Percentiles rank a stretch among this genome's conserved stretches.
These are phyloP conservation scores for Globisporangium recalcitrans DNA, from an alignment of 352 stramenopile species.

Conservation along the genomic window DNA sequence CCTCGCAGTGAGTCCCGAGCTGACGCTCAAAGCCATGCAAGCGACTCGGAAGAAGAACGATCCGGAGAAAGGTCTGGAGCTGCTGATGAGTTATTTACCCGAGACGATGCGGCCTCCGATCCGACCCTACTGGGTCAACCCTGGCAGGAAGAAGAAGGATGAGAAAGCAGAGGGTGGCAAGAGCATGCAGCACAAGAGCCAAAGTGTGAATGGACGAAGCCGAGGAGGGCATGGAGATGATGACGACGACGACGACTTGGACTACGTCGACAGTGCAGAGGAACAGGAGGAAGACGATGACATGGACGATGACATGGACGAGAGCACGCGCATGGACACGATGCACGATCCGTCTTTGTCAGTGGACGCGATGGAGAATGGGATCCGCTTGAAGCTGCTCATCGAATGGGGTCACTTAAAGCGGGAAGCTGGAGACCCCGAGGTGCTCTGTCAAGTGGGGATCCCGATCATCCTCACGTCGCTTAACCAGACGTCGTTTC, in stretches of 20 bases:
- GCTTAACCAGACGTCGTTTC: conserved; percentile 73
- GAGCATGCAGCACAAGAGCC: neutral
- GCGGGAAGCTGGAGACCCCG: conserved; percentile 51
- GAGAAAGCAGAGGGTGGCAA: conserved; percentile 1
- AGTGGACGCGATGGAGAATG: conserved; percentile 84
- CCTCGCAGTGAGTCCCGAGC: conserved; percentile 46
- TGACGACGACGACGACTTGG: conserved; percentile 4
- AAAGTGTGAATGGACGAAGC: neutral
- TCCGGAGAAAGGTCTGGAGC: conserved; percentile 44
- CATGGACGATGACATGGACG: conserved; percentile 36
- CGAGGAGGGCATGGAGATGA: neutral
- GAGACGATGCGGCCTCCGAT: conserved; percentile 72
- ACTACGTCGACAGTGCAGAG: conserved; percentile 22
- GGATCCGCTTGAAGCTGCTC: conserved; percentile 69
- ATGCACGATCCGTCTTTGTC: conserved; percentile 69
- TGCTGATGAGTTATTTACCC: conserved; percentile 53
- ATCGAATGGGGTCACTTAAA: conserved; percentile 80
- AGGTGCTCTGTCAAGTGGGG: conserved; percentile 76
- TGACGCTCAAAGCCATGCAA: conserved; percentile 69
- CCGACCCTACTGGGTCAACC: conserved; percentile 78
- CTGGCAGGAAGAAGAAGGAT: conserved; percentile 25
- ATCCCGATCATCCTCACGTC: conserved; percentile 82
- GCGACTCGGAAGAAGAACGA: conserved; percentile 47
- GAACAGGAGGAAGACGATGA: conserved; percentile 38
- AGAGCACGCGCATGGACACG: conserved; percentile 50